Evolutionary conservation across 1,284 basidiomycete species (phyloP), one percentile per base, ranked within the genome.

Genomic region (Butyriboletus appendiculatus): DNA sequence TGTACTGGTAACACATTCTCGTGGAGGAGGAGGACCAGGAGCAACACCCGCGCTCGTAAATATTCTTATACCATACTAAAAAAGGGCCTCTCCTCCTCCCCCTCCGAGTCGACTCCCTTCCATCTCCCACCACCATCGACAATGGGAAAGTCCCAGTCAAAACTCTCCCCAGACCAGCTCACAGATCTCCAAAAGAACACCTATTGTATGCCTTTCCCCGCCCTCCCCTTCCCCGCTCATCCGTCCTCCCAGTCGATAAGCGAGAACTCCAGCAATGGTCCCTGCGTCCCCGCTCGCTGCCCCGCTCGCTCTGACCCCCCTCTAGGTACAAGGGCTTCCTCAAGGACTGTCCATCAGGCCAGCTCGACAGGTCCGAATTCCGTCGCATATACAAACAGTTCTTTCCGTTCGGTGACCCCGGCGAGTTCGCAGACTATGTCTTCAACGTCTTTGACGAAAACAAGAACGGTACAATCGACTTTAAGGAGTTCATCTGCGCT

Each of bases 251-350:
- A 99, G 97, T 99, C 74, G 97, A 99, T 81, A 98, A 98, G 86
- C 94, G 96, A 75, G 97, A 99, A 74, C 86, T 99, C 50, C 96
- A 99, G 79, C 96, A 98, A 82, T 99, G 97, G 96, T 91, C 49
- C 53, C 38, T 43, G 54, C 53, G 48, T 57, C 37, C 52, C 15
- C 62, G 37, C 52, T 24, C 52, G 35, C n/a, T 15, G 5, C 7
- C 18, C 50, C 14, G 3, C 58, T 38, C 40, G 41, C 45, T 33
- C 59, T 55, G 49, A 59, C 60, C 30, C 50, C 37, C 18, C 50
- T 47, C 56, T 70, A 95, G 92, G 94, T 97, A 98, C 82, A 98
- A 98, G 75, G 96, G 96, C 45, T 99, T 98, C 77, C 85, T 96
- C 69, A 98, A 96, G 76, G 97, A 99, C 76, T 99, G 97, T 73